Evolutionary conservation across 106 monocot species (phyloP).

Genomic region (Dioscorea alata): DNA sequence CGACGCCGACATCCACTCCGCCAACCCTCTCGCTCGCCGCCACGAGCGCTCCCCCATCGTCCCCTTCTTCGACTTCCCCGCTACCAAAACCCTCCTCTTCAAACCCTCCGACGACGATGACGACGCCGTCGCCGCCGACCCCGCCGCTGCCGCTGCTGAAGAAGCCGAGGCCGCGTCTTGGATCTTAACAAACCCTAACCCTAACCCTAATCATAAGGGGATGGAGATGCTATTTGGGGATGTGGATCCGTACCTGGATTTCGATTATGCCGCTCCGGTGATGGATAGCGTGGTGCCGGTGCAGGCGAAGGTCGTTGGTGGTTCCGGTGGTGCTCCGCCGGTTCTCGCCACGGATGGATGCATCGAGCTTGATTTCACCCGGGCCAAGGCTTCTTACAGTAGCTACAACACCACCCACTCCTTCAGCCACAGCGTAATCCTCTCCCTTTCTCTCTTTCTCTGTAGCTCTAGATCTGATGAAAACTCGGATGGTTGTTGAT

Average conservation of each 20-base stretch:
- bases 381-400: constrained; percentile 15
- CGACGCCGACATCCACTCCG: constrained; percentile 67
- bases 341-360: neutral
- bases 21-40: constrained; percentile 59
- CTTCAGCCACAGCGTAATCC: constrained; percentile 40
- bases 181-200: constrained; percentile 25
- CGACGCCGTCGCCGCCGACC: neutral
- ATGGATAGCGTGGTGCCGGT: constrained; percentile 46
- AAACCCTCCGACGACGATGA: constrained; percentile 12
- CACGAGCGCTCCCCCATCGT: constrained; percentile 47
- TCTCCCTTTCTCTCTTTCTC: neutral
- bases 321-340: constrained; percentile 1
- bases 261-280: constrained; percentile 20
- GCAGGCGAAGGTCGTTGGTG: constrained; percentile 12
- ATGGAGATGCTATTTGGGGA: constrained; percentile 11
- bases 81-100: neutral
- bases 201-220: constrained; percentile 15
- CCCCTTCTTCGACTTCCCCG: constrained; percentile 14
- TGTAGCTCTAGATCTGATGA: neutral
- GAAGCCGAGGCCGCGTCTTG: constrained; percentile 25
- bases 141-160: neutral
- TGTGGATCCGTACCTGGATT: constrained; percentile 42
- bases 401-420: constrained; percentile 22
- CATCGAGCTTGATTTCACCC: constrained; percentile 24
- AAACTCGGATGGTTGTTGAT: neutral